These are phyloP conservation scores for Boechera stricta DNA, from an alignment of 345 rosid genomes.

Conservation along the genomic window DNA sequence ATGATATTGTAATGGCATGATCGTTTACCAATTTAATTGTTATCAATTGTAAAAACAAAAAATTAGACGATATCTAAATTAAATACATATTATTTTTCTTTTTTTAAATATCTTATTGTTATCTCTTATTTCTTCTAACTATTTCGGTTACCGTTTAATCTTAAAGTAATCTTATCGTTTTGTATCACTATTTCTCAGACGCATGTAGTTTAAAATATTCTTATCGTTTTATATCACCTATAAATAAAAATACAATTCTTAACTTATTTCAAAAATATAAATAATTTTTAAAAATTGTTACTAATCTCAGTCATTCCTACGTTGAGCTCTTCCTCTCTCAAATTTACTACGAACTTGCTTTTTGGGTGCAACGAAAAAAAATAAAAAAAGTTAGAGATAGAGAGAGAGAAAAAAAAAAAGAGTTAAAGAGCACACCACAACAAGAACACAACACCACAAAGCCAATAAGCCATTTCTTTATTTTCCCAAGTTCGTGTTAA, in stretches of 20 bases:
- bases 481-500: conserved; percentile 10
- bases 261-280: too few species aligned
- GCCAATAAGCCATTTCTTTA: conserved; percentile 7
- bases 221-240: not conserved
- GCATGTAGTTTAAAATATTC: too few species aligned
- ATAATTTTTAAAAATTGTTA: not conserved
- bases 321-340: conserved; percentile 34
- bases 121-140: too few species aligned
- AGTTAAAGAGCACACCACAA: conserved; percentile 12
- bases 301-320: conserved; percentile 18
- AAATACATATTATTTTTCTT: too few species aligned
- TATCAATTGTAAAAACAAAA: too few species aligned
- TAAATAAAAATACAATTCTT: too few species aligned
- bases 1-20: too few species aligned
- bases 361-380: conserved; percentile 71
- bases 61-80: too few species aligned
- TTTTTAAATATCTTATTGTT: too few species aligned
- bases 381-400: conserved; percentile 46
- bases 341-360: conserved; percentile 42
- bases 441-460: conserved; percentile 47
- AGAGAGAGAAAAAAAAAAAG: conserved; percentile 6
- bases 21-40: not conserved
- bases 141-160: too few species aligned
- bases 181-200: not conserved
- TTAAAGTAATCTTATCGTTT: not conserved